phyloP scores from a whole-genome alignment of 140 eudicot species.

The Flaveria floridana region DNA sequence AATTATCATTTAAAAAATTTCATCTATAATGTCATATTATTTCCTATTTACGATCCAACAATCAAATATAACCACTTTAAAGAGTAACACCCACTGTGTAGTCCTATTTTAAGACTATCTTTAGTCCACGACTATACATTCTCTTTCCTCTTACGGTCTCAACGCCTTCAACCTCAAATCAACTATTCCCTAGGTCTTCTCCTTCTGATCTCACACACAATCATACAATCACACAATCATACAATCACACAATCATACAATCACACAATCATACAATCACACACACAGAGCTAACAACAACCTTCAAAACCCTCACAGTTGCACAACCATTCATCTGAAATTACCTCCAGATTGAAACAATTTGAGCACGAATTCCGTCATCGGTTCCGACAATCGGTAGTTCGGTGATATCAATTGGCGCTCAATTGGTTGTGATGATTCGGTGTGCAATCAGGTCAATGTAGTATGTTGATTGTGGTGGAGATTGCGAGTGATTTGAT shows the following conservation, averaged over 20 bases:
- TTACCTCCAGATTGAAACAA: slow-evolving; percentile 5
- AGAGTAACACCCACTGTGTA: no score
- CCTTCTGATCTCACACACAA: slow-evolving; percentile 1
- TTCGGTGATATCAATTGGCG: neutral
- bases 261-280: no score
- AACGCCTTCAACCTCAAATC: slow-evolving; percentile 18
- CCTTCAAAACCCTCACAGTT: slow-evolving; percentile 12
- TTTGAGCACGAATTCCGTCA: neutral
- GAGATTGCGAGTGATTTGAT: slow-evolving; percentile 26
- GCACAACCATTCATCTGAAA: slow-evolving; percentile 20
- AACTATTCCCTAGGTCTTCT: slow-evolving; percentile 26
- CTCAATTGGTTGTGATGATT: neutral
- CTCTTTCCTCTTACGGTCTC: slow-evolving; percentile 21
- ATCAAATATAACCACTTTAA: no score
- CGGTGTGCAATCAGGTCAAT: slow-evolving; percentile 23
- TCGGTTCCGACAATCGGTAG: neutral
- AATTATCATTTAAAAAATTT: no score
- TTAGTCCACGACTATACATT: slow-evolving; percentile 25
- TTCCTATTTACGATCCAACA: no score
- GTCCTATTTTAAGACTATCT: neutral
- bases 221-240: neutral
- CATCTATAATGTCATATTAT: no score
- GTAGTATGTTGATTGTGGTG: neutral
- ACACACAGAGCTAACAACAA: neutral
- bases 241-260: no score